A percentile compares a stretch with the other conserved stretches of the same genome.
These are phyloP conservation scores for Helenozyma baotianmanensis DNA, from an alignment of 805 yeast species.

Conservation along the genomic window DNA sequence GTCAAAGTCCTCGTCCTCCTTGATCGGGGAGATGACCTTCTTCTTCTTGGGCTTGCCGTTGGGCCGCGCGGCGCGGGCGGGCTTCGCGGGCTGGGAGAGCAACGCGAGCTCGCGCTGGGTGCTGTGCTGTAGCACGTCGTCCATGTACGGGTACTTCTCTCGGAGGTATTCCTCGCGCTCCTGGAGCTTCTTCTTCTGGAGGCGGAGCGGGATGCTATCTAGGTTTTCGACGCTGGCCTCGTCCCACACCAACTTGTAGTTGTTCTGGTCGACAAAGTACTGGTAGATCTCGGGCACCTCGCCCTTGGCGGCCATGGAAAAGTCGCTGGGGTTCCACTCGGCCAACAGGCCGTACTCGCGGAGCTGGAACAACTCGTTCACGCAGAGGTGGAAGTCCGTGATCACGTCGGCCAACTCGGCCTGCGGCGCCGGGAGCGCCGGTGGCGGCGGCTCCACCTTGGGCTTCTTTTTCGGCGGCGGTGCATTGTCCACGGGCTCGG, in stretches of 20 bases:
- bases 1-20: not conserved
- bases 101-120: slow-evolving; percentile 18
- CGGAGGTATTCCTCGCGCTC: slow-evolving; percentile 29
- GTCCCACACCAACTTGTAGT: slow-evolving; percentile 31
- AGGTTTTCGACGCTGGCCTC: slow-evolving; percentile 17
- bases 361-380: slow-evolving; percentile 62
- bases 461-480: slow-evolving; percentile 8
- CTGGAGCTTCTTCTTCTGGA: slow-evolving; percentile 34
- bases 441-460: slow-evolving; percentile 1
- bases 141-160: slow-evolving; percentile 34
- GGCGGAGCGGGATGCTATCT: slow-evolving; percentile 32
- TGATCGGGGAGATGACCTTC: not conserved
- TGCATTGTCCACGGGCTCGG: too few species aligned
- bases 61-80: not conserved
- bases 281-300: slow-evolving; percentile 32
- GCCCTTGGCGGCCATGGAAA: slow-evolving; percentile 18
- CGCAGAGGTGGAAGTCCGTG: slow-evolving; percentile 42
- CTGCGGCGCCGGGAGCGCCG: slow-evolving; percentile 3
- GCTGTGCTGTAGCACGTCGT: slow-evolving; percentile 23
- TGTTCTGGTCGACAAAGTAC: slow-evolving; percentile 23
- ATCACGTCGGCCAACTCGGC: slow-evolving; percentile 38
- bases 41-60: not conserved
- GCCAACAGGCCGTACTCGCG: slow-evolving; percentile 56
- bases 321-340: slow-evolving; percentile 55
- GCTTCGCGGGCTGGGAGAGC: slow-evolving; percentile 3